Conservation (phyloP, 2,329 filamentous ascomycete species). For the Apiospora arundinis region DNA sequence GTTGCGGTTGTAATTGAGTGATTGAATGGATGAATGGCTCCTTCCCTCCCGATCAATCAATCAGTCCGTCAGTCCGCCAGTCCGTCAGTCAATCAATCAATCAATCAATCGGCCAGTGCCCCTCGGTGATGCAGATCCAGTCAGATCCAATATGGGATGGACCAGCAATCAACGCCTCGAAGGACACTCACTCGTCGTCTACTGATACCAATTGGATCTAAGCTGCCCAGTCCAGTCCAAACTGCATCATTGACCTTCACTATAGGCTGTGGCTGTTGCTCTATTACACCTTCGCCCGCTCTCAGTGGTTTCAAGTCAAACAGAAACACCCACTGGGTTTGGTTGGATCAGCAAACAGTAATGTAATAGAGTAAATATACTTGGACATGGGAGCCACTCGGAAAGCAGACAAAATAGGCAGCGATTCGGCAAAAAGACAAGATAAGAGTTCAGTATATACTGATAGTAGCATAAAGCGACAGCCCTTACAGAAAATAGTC, state of each 20-base stretch:
- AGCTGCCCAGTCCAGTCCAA: neutral
- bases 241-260: neutral
- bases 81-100: neutral
- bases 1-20: neutral
- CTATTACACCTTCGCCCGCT: slow-evolving; percentile 5
- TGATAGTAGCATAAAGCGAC: neutral
- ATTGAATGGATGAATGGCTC: neutral
- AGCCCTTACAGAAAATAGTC: neutral
- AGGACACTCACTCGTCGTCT: neutral
- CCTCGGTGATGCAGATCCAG: neutral
- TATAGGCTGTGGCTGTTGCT: slow-evolving; percentile 5
- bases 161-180: neutral
- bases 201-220: slow-evolving; percentile 8
- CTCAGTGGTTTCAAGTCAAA: neutral
- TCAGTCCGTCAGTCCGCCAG: neutral
- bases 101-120: neutral
- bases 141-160: neutral
- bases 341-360: neutral
- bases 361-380: neutral
- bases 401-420: neutral
- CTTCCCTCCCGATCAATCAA: neutral
- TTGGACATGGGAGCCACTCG: neutral
- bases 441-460: neutral
- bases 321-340: neutral
- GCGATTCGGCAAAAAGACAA: neutral